Percentiles rank a stretch among this genome's conserved stretches.
These are phyloP conservation scores for Penicillium sclerotiorum DNA, from an alignment of 2,329 filamentous ascomycete species.

Conservation along the genomic window DNA sequence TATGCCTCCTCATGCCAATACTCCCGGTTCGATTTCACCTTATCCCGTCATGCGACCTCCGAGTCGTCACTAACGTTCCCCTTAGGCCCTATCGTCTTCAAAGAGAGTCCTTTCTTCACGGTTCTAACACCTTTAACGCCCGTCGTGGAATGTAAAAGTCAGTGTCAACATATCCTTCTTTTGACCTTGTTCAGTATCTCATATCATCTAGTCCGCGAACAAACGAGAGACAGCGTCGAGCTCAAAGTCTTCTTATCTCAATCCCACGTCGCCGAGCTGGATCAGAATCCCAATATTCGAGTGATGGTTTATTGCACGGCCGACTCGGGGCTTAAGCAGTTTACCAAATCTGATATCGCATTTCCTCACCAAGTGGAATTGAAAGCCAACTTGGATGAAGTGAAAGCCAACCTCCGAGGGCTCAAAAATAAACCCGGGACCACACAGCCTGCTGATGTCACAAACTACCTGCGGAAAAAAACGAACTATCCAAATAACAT, in stretches of 20 bases:
- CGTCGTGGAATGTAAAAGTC: slow-evolving; percentile 73
- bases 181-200: slow-evolving; percentile 14
- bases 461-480: slow-evolving; percentile 69
- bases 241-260: slow-evolving; percentile 62
- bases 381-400: slow-evolving; percentile 82
- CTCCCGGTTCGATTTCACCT: slow-evolving; percentile 28
- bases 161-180: slow-evolving; percentile 25
- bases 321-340: slow-evolving; percentile 61
- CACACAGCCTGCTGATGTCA: slow-evolving; percentile 91
- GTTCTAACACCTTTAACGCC: slow-evolving; percentile 67
- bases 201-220: slow-evolving; percentile 56
- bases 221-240: slow-evolving; percentile 60
- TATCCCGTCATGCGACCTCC: neutral
- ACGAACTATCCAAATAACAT: slow-evolving; percentile 73
- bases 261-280: slow-evolving; percentile 58
- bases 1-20: slow-evolving; percentile 33
- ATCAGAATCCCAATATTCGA: slow-evolving; percentile 63
- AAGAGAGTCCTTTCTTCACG: slow-evolving; percentile 82
- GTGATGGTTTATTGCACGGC: slow-evolving; percentile 83
- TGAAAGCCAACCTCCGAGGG: slow-evolving; percentile 91
- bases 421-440: slow-evolving; percentile 96
- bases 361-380: slow-evolving; percentile 94
- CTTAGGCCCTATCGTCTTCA: slow-evolving; percentile 59
- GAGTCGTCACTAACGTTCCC: slow-evolving; percentile 21
- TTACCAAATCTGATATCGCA: slow-evolving; percentile 68